Conservation (phyloP, 2,329 filamentous ascomycete genomes). For the Clonostachys sp. region DNA sequence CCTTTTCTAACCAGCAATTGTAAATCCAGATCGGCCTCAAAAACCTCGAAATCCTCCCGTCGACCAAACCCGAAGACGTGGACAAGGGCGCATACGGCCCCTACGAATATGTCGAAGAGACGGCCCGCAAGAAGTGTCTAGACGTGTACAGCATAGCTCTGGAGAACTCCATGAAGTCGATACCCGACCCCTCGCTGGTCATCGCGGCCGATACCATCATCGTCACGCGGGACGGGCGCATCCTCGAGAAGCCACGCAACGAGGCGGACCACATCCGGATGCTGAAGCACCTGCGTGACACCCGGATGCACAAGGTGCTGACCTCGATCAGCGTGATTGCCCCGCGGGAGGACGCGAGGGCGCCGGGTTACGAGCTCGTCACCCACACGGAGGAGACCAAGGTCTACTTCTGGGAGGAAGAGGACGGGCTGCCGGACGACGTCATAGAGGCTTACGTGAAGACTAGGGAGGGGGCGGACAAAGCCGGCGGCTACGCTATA, state of each 20-base stretch:
- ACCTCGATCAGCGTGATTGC: conserved; percentile 83
- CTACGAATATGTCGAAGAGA: conserved; percentile 87
- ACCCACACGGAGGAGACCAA: conserved; percentile 83
- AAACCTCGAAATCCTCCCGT: conserved; percentile 81
- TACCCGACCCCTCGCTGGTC: conserved; percentile 73
- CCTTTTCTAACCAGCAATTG: neutral
- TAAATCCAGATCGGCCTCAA: conserved; percentile 65
- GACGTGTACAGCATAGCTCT: conserved; percentile 57
- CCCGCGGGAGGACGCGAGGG: conserved; percentile 72
- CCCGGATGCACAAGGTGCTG: conserved; percentile 72
- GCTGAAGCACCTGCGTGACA: conserved; percentile 77
- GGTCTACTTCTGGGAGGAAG: conserved; percentile 75
- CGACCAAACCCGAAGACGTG: conserved; percentile 78
- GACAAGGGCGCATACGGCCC: conserved; percentile 70
- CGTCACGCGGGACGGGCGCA: conserved; percentile 66
- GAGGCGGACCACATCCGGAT: conserved; percentile 80
- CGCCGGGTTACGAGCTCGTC: conserved; percentile 82
- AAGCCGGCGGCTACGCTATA: conserved; percentile 92
- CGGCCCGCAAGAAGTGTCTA: conserved; percentile 77
- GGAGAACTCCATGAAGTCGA: conserved; percentile 32
- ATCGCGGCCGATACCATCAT: conserved; percentile 91
- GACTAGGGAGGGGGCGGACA: conserved; percentile 90
- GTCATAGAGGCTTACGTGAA: conserved; percentile 74
- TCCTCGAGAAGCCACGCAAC: conserved; percentile 86
- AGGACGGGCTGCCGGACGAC: conserved; percentile 64